phyloP scores from a whole-genome alignment of 2,329 filamentous ascomycete species.

The Calonectria multiphialidica region DNA sequence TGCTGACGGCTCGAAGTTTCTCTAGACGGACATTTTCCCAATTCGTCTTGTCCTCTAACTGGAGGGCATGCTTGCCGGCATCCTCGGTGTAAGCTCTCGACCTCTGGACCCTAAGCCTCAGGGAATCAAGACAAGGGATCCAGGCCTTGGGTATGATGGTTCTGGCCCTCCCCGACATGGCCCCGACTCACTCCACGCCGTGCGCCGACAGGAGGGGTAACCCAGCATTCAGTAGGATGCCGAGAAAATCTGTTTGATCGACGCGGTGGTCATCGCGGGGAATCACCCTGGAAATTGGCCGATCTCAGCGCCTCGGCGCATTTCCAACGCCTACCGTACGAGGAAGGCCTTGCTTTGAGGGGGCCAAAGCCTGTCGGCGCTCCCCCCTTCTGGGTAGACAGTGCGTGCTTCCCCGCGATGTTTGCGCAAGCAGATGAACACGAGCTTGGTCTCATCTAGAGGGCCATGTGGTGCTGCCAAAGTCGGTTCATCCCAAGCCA shows the following conservation, averaged over 20 bases:
- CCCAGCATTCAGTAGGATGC: conserved; percentile 11
- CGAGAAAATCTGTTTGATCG: conserved; percentile 23
- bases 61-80: conserved; percentile 1
- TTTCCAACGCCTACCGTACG: background rate
- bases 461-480: background rate
- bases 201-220: conserved; percentile 9
- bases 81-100: conserved; percentile 7
- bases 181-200: conserved; percentile 40
- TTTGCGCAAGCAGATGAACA: conserved; percentile 10
- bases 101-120: background rate
- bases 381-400: background rate
- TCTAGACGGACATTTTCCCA: background rate
- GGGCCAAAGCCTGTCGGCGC: background rate
- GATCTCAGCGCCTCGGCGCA: conserved; percentile 15
- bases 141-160: conserved; percentile 27
- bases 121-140: conserved; percentile 31
- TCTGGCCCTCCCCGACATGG: conserved; percentile 23
- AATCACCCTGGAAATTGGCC: conserved; percentile 8
- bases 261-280: conserved; percentile 21
- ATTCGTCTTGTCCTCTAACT: background rate
- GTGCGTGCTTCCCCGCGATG: background rate
- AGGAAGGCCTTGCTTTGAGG: conserved; percentile 1
- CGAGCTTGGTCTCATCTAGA: conserved; percentile 12
- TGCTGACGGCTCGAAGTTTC: background rate
- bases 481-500: conserved; percentile 6